Evolutionary conservation across 768 basidiomycete species (phyloP).

Genomic region (Phaffia tasmanica): DNA sequence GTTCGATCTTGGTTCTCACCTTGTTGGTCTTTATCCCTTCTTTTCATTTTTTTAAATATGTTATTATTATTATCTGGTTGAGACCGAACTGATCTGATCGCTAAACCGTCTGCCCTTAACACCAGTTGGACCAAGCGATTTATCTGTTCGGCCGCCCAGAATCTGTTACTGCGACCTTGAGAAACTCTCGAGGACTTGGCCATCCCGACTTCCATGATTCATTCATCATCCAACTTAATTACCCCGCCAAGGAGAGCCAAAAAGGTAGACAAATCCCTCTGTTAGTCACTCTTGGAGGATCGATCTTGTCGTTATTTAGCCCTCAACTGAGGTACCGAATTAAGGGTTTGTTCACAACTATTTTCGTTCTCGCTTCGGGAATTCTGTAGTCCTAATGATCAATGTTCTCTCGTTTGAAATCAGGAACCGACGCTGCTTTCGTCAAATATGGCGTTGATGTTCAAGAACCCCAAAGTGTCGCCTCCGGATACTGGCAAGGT

Average conservation of each 20-base stretch:
- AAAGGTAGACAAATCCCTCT: constrained; percentile 41
- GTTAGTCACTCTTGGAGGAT: constrained; percentile 56
- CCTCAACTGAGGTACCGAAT: constrained; percentile 61
- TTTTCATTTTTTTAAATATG: not conserved
- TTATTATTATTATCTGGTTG: not conserved
- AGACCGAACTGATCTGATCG: too few relatives aligned
- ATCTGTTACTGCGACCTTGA: constrained; percentile 55
- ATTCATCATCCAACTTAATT: constrained; percentile 34
- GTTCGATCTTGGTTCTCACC: constrained; percentile 69
- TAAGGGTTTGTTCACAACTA: constrained; percentile 34
- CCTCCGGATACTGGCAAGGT: constrained; percentile 44
- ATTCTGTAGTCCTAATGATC: too few relatives aligned
- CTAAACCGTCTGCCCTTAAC: not conserved
- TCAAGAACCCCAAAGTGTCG: constrained; percentile 66
- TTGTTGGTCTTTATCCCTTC: constrained; percentile 34
- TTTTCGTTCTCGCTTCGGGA: not conserved
- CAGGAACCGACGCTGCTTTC: constrained; percentile 58
- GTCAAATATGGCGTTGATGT: constrained; percentile 65
- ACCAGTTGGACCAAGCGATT: constrained; percentile 45
- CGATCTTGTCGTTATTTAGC: constrained; percentile 55
- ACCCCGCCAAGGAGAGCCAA: constrained; percentile 28
- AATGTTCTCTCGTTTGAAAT: too few relatives aligned
- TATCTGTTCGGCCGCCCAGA: constrained; percentile 63
- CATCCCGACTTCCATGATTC: constrained; percentile 38
- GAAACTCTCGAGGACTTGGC: constrained; percentile 52